These are phyloP conservation scores for Cercospora berteroae DNA, from an alignment of 2,329 filamentous ascomycete genomes.

Conservation along the genomic window DNA sequence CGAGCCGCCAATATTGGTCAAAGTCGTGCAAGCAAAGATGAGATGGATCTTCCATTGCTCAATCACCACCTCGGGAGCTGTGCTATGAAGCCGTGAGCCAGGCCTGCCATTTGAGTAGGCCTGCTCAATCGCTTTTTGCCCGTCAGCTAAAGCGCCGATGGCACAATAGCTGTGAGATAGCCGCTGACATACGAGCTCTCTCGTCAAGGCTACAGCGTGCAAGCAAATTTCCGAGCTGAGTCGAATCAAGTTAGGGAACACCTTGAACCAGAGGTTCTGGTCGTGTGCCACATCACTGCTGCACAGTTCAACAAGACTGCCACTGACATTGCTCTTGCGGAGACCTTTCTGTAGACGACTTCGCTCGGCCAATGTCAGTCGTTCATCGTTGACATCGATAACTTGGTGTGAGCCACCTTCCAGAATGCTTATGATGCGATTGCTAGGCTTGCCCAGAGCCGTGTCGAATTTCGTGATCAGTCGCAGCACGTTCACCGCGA, in stretches of 20 bases:
- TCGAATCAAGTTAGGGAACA: constrained; percentile 91
- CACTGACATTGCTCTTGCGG: constrained; percentile 77
- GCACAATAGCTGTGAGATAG: constrained; percentile 89
- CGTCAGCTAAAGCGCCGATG: constrained; percentile 76
- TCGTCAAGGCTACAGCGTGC: constrained; percentile 83
- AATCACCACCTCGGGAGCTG: constrained; percentile 80
- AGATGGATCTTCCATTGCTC: constrained; percentile 98
- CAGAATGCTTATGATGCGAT: constrained; percentile 84
- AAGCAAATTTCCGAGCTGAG: constrained; percentile 88
- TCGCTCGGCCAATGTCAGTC: constrained; percentile 84
- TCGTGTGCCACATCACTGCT: constrained; percentile 95
- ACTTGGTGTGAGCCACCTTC: constrained; percentile 86
- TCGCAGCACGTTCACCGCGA: constrained; percentile 87
- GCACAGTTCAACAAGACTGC: constrained; percentile 87
- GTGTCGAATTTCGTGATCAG: constrained; percentile 92
- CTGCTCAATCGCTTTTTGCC: constrained; percentile 55
- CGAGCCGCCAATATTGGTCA: constrained; percentile 69
- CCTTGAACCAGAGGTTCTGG: constrained; percentile 93
- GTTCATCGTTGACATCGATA: constrained; percentile 88
- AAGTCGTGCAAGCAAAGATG: constrained; percentile 92
- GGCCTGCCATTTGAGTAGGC: constrained; percentile 42
- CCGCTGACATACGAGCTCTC: constrained; percentile 88
- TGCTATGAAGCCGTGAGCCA: constrained; percentile 53
- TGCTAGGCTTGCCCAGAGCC: constrained; percentile 73
- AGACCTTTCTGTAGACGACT: constrained; percentile 89